Base-by-base conservation (phyloP, 2,329 filamentous ascomycete species). In the Xylariaceae sp. region DNA sequence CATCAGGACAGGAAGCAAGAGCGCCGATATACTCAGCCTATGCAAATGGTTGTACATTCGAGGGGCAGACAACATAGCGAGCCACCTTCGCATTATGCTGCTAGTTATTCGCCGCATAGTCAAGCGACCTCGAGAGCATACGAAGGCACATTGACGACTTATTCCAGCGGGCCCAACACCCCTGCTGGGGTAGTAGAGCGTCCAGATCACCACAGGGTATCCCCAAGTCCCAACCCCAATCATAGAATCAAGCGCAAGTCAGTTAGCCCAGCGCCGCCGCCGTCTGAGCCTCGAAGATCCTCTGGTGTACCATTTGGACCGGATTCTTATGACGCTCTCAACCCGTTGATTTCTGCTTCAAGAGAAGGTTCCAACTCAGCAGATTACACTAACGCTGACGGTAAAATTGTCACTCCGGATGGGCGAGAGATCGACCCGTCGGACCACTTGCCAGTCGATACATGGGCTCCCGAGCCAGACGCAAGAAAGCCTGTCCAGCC, bases 381-480 rank as follows among this genome's bases (percentile, higher is more conserved):
- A 1, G 73, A 77, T 45, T 76, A 74, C 47, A 73, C 77, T 59
- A 81, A 84, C 49, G 72, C 76, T 0, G 78, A 80, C 48, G 85
- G 82, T 8, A 89, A 89, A 64, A 89, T 92, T 56, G 84, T 91
- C 49, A 87, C 83, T 1, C 79, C 87, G 58, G 87, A 90, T 65
- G 88, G 88, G 6, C 79, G 86, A 51, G 86, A 90, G 63, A 80
- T 92, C 51, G 88, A 92, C 65, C 88, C 88, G 1, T 89, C 87
- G 0, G 88, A 92, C 68, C 88, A 92, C 65, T 76, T 92, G 13
- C 88, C 88, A 0, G 81, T 89, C 67, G 84, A 88, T 51, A 83
- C 83, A 1, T 91, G 87, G 87, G 87, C 87, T 1, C 87, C 87
- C 0, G 87, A 91, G 63, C 87, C 87, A 0, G 85, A 88, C 61